Percentiles rank a stretch among this genome's conserved stretches.
Evolutionary conservation across 2,329 filamentous ascomycete genomes (phyloP).

Genomic region (Fusarium bulbicola): DNA sequence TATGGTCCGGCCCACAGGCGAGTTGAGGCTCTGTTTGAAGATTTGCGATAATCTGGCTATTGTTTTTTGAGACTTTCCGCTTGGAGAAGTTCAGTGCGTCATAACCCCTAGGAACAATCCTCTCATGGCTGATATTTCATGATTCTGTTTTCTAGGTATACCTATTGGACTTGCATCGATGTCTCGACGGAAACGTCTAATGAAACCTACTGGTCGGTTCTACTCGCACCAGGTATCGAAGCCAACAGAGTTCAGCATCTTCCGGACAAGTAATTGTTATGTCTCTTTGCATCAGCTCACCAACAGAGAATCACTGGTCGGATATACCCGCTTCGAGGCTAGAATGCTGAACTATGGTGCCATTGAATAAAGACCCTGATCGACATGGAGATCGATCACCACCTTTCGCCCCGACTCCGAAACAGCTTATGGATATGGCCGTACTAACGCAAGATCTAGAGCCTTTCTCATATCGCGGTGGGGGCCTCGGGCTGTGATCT

Average conservation of each 20-base stretch:
- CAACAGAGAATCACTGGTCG: background rate
- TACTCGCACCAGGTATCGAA: slow-evolving; percentile 20
- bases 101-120: background rate
- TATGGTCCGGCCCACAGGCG: background rate
- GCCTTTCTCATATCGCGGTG: background rate
- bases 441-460: slow-evolving; percentile 1
- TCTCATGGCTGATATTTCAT: background rate
- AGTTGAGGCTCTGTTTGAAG: background rate
- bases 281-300: background rate
- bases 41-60: slow-evolving; percentile 1
- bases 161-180: background rate
- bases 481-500: background rate
- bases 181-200: slow-evolving; percentile 2
- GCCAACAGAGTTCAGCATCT: slow-evolving; percentile 4
- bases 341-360: background rate
- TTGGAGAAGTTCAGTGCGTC: slow-evolving; percentile 1
- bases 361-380: slow-evolving; percentile 30
- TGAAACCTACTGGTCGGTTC: background rate
- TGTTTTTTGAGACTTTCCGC: slow-evolving; percentile 33
- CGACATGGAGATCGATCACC: slow-evolving; percentile 9
- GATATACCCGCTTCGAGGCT: slow-evolving; percentile 4
- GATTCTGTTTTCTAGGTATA: background rate
- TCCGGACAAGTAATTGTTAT: background rate
- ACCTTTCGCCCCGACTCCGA: background rate
- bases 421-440: background rate